Evolutionary conservation across 1,139 yeast genomes (phyloP).

Genomic region (Lodderomyces theae): DNA sequence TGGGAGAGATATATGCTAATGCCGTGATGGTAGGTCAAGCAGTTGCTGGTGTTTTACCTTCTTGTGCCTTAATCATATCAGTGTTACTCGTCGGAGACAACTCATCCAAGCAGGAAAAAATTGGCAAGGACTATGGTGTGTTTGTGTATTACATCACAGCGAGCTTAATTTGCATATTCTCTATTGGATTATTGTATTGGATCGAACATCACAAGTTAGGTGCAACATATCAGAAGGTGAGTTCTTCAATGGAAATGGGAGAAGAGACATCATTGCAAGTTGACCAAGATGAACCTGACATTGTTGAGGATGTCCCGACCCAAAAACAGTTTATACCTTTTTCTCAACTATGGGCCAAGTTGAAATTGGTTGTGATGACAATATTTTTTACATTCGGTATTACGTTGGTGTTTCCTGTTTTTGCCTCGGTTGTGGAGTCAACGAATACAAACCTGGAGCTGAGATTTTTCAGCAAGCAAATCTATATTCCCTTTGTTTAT

Average conservation of each 20-base stretch:
- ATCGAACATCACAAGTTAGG: constrained; percentile 26
- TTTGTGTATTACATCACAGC: constrained; percentile 72
- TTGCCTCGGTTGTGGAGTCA: constrained; percentile 71
- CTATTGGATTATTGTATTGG: constrained; percentile 41
- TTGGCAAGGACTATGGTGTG: constrained; percentile 47
- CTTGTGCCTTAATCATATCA: constrained; percentile 67
- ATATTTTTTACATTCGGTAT: constrained; percentile 75
- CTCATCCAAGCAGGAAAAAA: constrained; percentile 19
- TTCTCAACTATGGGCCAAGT: constrained; percentile 50
- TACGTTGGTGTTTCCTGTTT: constrained; percentile 83
- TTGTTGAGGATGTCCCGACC: constrained; percentile 15
- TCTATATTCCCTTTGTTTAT: constrained; percentile 75
- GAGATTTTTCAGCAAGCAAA: constrained; percentile 40
- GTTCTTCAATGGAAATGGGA: constrained; percentile 15
- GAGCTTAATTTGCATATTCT: constrained; percentile 52
- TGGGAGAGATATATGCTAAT: constrained; percentile 77
- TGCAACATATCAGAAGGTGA: constrained; percentile 20
- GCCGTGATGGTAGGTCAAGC: constrained; percentile 96
- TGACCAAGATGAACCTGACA: constrained; percentile 6
- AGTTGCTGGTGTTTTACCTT: constrained; percentile 86
- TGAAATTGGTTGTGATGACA: constrained; percentile 62
- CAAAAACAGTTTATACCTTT: constrained; percentile 45
- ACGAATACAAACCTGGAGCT: constrained; percentile 32
- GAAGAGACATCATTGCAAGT: constrained; percentile 5
- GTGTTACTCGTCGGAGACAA: constrained; percentile 44